phyloP scores from a whole-genome alignment of 2,329 filamentous ascomycete genomes.

The Phyllosticta capitalensis region DNA sequence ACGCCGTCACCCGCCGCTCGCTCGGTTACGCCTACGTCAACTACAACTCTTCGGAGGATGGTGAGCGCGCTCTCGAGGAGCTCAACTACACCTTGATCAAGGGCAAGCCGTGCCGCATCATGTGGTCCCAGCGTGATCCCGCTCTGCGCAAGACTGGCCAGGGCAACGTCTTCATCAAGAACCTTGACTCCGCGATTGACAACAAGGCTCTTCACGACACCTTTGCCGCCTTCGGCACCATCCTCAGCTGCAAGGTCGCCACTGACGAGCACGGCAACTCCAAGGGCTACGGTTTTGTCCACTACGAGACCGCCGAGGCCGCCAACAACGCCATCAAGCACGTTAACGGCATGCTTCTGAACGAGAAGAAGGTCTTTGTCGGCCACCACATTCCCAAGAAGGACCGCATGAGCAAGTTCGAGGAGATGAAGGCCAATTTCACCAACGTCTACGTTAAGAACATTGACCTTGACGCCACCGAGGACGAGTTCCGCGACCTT shows the following conservation, averaged over 20 bases:
- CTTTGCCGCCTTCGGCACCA: conserved; percentile 96
- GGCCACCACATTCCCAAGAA: conserved; percentile 99
- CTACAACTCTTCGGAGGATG: conserved; percentile 95
- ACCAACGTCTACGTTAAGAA: conserved; percentile 99
- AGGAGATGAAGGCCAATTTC: conserved; percentile 99
- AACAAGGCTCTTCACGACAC: conserved; percentile 99
- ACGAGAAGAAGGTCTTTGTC: conserved; percentile 99
- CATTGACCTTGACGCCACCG: conserved; percentile 70
- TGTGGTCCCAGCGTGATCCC: conserved; percentile 99
- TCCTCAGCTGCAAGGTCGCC: conserved; percentile 98
- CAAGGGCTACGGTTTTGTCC: conserved; percentile 98
- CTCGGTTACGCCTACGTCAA: conserved; percentile 99
- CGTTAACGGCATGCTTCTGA: conserved; percentile 98
- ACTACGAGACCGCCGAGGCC: conserved; percentile 98
- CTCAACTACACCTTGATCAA: conserved; percentile 99
- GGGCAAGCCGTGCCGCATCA: conserved; percentile 97
- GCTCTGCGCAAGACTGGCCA: conserved; percentile 98
- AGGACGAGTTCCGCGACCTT: conserved; percentile 88
- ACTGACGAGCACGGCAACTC: conserved; percentile 95
- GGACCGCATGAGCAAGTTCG: conserved; percentile 99
- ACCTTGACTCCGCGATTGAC: conserved; percentile 95
- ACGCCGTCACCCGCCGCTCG: conserved; percentile 95
- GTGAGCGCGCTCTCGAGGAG: conserved; percentile 97
- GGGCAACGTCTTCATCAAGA: conserved; percentile 99
- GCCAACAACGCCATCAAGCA: conserved; percentile 97